Conservation (phyloP, 176 grass and related monocot species). For the Rhynchospora pubera region DNA sequence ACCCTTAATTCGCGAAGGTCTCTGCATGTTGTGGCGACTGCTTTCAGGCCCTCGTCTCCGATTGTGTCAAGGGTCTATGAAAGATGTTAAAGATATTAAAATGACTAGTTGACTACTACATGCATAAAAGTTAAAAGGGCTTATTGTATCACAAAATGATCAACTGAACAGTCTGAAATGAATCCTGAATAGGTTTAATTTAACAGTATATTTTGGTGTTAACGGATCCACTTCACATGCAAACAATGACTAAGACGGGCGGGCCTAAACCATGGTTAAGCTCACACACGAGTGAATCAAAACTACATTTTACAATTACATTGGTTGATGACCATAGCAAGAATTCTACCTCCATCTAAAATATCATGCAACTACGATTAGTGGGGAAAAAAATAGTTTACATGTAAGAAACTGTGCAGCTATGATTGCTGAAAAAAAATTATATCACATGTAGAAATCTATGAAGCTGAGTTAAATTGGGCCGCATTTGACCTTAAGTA, state of each 20-base stretch:
- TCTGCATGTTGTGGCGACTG: slow-evolving; percentile 51
- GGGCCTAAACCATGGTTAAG: background rate
- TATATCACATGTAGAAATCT: background rate
- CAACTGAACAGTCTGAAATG: background rate
- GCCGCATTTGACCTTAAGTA: background rate
- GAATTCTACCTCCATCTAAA: background rate
- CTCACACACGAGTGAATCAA: too few species aligned
- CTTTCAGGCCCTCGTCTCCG: slow-evolving; percentile 62
- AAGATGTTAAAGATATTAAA: background rate
- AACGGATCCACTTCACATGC: background rate
- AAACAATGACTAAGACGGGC: background rate
- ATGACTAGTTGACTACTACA: background rate
- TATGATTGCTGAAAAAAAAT: background rate
- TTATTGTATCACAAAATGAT: background rate
- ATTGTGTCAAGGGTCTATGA: slow-evolving; percentile 80
- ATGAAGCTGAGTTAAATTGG: background rate
- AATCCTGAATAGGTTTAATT: background rate
- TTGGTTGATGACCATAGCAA: background rate
- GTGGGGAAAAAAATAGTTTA: background rate
- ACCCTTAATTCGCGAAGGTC: slow-evolving; percentile 66
- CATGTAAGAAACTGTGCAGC: background rate
- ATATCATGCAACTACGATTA: background rate
- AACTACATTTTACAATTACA: too few species aligned
- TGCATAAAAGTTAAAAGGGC: background rate
- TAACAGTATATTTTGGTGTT: background rate